phyloP scores from a whole-genome alignment of 345 rosid species.

The Angophora floribunda region DNA sequence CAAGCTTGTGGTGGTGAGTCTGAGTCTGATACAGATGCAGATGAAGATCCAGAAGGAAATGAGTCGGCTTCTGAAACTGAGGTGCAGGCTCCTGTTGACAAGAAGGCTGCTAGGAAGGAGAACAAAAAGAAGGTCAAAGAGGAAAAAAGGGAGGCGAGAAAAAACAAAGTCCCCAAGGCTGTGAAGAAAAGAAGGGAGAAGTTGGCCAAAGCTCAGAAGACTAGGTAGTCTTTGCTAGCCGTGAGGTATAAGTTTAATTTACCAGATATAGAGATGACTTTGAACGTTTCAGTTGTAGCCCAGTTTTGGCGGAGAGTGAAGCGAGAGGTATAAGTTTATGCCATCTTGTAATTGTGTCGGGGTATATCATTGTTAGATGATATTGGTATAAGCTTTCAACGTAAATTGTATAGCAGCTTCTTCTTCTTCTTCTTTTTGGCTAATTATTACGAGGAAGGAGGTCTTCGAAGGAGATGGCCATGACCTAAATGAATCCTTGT shows the following conservation, averaged over 20 bases:
- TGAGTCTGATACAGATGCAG: conserved; percentile 19
- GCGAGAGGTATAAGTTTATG: background rate
- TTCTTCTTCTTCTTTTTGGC: background rate
- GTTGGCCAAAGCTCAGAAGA: conserved; percentile 58
- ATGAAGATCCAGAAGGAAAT: conserved; percentile 27
- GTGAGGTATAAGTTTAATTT: background rate
- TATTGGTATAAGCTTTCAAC: background rate
- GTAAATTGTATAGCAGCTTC: background rate
- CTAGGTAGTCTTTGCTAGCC: conserved; percentile 24
- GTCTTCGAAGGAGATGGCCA: background rate
- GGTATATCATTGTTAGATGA: background rate
- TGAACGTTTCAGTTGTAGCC: background rate
- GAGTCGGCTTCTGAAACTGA: conserved; percentile 5
- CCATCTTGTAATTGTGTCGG: background rate
- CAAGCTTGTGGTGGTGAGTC: conserved; percentile 2
- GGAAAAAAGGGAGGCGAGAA: conserved; percentile 85
- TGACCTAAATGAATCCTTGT: background rate
- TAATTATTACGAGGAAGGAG: background rate
- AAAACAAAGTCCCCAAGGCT: conserved; percentile 81
- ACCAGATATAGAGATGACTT: background rate
- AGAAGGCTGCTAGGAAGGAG: conserved; percentile 88
- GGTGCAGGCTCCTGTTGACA: conserved; percentile 26
- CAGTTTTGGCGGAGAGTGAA: background rate
- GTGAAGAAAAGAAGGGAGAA: conserved; percentile 88
- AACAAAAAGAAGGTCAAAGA: conserved; percentile 94